Base-by-base conservation (phyloP, 345 rosid genomes). In the Corchorus olitorius region DNA sequence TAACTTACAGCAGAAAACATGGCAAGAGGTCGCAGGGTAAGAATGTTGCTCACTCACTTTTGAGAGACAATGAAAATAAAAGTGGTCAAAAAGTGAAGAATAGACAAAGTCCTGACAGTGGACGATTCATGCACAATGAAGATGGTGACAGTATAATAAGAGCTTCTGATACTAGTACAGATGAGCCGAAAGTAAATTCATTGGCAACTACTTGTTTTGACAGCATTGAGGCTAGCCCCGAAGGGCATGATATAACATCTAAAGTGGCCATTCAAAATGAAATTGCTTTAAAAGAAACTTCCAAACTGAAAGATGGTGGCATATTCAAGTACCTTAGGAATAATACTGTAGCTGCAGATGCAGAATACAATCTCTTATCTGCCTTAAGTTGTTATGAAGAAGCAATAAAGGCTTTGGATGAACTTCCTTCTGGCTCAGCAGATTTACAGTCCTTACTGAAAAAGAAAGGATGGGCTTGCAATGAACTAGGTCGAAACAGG, bases 401-500 rank as follows among this genome's bases (percentile, higher is more conserved):
- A 84, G 89, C 97, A 66, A 86, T 81, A 83, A 92, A 83, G 81
- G 89, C 96, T 75, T 81, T 95, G 78, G 79, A 74, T 68, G 92
- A 88, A 83, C 83, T 86, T 81, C 82, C 94, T 70, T 79, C 87
- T 4, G 76, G 79, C 53, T 86, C 87, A 34, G 77, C 65, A 56
- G 97, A 90, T 79, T 74, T 88, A n/a, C 89, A 84, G 41, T 88
- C 93, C 67, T 80, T 93, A 58, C 37, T 84, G 37, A 90, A 84
- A 80, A 95, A 88, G 90, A 90, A 90, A 80, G 98, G 99, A 59
- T 95, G 99, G 99, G 90, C 87, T 55, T 93, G 88, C 81, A 93
- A 93, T 65, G 99, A 95, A 84, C 85, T 95, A 76, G 97, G 99
- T 75, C 87, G 97, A 77, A 86, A 85, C 78, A 90, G 93, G 77